Evolutionary conservation across 2,329 filamentous ascomycete species (phyloP), one percentile per base, ranked within the genome.

Genomic region (Raffaelea arxii): DNA sequence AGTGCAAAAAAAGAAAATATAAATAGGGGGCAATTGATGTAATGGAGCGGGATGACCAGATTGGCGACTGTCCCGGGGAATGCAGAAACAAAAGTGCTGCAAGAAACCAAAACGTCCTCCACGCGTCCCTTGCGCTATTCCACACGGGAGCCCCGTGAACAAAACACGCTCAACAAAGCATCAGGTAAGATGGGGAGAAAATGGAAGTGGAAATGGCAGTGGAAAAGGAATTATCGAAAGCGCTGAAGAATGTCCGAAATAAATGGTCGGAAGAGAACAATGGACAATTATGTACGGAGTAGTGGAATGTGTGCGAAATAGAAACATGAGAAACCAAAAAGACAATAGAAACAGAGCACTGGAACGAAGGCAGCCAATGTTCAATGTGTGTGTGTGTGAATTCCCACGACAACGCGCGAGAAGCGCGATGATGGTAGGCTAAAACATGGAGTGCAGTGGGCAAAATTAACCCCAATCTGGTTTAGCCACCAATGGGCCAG

Each of bases 351-450:
- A 38, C n/a, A 47, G 35, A 30, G 24, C 24, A n/a, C n/a, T n/a
- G n/a, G n/a, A n/a, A n/a, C n/a, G n/a, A n/a, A n/a, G n/a, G n/a
- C n/a, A n/a, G n/a, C n/a, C n/a, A n/a, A n/a, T n/a, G n/a, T n/a
- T n/a, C n/a, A n/a, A n/a, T n/a, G n/a, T n/a, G n/a, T n/a, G n/a
- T n/a, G n/a, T n/a, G n/a, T n/a, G n/a, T 22, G 24, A 7, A 21
- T 40, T 22, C 23, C n/a, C 12, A 10, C 9, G 22, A 25, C 30
- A 46, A 50, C 49, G 51, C 51, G 51, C 51, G 49, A 53, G 48
- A 54, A 49, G 52, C 52, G 52, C 50, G 42, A 44, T 23, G 52
- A 49, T 42, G n/a, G 44, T 19, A 24, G 40, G 25, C 19, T 30
- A 30, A 49, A 42, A 43, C 36, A 38, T 45, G 46, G 35, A 36